phyloP scores from a whole-genome alignment of 257 asterid species.

The Cinchona pubescens region DNA sequence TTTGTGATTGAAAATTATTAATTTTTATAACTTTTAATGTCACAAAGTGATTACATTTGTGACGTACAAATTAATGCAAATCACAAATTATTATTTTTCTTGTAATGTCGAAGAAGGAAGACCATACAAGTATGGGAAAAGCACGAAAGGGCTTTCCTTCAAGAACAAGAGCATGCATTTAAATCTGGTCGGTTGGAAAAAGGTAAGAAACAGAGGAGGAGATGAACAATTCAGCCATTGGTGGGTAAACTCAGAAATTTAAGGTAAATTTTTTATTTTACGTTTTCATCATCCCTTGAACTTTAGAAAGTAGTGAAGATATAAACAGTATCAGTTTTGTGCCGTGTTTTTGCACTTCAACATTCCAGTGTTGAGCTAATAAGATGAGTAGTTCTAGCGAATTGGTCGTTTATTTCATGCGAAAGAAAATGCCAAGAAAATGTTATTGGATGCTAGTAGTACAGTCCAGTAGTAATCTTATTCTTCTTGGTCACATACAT shows the following conservation, averaged over 20 bases:
- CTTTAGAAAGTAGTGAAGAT: background rate
- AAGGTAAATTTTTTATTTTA: background rate
- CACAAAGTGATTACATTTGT: too few species aligned
- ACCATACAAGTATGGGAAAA: slow-evolving; percentile 64
- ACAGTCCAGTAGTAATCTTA: background rate
- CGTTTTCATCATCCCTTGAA: background rate
- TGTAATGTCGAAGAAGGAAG: slow-evolving; percentile 72
- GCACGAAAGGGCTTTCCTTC: slow-evolving; percentile 74
- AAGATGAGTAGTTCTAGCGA: background rate
- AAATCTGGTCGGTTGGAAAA: slow-evolving; percentile 93
- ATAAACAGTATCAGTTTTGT: background rate
- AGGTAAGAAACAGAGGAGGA: slow-evolving; percentile 64
- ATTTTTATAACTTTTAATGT: too few species aligned
- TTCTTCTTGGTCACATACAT: too few species aligned
- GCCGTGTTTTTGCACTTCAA: too few species aligned
- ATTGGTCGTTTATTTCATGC: background rate
- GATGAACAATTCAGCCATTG: slow-evolving; percentile 32
- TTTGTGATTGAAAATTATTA: too few species aligned
- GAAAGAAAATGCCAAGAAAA: background rate
- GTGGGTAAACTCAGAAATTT: background rate
- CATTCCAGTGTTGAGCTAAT: too few species aligned
- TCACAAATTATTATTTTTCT: too few species aligned
- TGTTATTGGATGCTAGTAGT: background rate
- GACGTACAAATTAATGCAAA: too few species aligned
- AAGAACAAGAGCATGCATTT: slow-evolving; percentile 91